Percentiles rank a stretch among this genome's conserved stretches.
These are phyloP conservation scores for Ormosia emarginata DNA, from an alignment of 306 rosid species.

Conservation along the genomic window DNA sequence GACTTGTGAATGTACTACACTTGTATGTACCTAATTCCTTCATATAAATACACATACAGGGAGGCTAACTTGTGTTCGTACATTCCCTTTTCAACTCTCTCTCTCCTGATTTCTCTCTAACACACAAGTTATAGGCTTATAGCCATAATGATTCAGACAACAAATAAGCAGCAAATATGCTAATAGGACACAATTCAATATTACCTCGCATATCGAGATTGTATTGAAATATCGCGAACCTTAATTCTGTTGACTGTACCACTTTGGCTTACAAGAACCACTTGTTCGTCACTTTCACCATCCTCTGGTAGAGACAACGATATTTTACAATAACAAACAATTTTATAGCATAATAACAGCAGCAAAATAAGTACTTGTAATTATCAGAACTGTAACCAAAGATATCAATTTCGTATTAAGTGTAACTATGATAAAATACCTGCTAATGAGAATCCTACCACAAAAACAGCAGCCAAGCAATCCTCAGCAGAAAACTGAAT, in stretches of 20 bases:
- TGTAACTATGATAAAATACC: conserved; percentile 41
- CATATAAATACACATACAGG: not conserved
- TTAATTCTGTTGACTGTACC: conserved; percentile 96
- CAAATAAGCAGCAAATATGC: not conserved
- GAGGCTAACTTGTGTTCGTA: not conserved
- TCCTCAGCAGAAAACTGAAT: conserved; percentile 78
- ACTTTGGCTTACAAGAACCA: conserved; percentile 92
- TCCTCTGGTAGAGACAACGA: conserved; percentile 55
- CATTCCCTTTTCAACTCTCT: not conserved
- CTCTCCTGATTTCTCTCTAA: not conserved
- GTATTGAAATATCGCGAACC: conserved; percentile 92
- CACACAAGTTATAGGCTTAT: not conserved
- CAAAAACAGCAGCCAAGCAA: conserved; percentile 85
- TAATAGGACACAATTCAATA: not conserved
- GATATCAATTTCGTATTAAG: not conserved
- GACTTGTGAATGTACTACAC: not conserved
- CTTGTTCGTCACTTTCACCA: conserved; percentile 99
- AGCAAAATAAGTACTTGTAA: not conserved
- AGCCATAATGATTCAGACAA: not conserved
- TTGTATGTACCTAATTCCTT: not conserved
- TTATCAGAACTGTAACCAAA: not conserved
- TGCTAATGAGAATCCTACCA: conserved; percentile 81
- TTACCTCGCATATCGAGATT: conserved; percentile 95
- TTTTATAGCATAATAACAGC: not conserved
- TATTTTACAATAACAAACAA: not conserved